Percentiles rank a stretch among this genome's conserved stretches.
These are phyloP conservation scores for Scheffersomyces coipomensis DNA, from an alignment of 805 yeast genomes.

Conservation along the genomic window DNA sequence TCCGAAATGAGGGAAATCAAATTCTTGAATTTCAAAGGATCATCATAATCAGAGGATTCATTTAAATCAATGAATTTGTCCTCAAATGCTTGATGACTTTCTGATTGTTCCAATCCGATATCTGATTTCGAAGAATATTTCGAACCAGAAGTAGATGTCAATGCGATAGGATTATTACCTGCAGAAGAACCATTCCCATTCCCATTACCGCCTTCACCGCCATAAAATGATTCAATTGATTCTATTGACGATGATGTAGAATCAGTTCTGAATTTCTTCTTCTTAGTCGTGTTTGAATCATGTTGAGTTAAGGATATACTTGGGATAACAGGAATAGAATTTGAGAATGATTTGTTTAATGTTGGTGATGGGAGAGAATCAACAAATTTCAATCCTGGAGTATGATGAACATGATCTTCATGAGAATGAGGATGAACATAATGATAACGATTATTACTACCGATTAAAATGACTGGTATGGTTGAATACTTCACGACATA, in stretches of 20 bases:
- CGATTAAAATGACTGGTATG: constrained; percentile 38
- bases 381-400: neutral
- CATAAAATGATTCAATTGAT: constrained; percentile 5
- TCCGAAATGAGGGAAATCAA: constrained; percentile 11
- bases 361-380: neutral
- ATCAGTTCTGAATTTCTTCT: neutral
- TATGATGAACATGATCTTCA: neutral
- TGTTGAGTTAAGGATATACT: neutral
- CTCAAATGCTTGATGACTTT: neutral
- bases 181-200: neutral
- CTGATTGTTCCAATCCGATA: neutral
- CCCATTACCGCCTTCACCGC: neutral
- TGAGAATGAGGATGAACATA: neutral
- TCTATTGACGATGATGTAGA: constrained; percentile 2
- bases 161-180: neutral
- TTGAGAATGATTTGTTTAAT: neutral
- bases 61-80: neutral
- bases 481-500: constrained; percentile 38
- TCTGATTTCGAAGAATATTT: neutral
- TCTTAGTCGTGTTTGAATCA: neutral
- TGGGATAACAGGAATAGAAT: neutral
- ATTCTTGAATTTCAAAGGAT: constrained; percentile 4
- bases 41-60: neutral
- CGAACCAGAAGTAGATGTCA: neutral
- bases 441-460: constrained; percentile 14